A percentile compares a stretch with the other conserved stretches of the same genome.
Evolutionary conservation across 1,139 yeast genomes (phyloP).

Genomic region (Candida sanyaensis): DNA sequence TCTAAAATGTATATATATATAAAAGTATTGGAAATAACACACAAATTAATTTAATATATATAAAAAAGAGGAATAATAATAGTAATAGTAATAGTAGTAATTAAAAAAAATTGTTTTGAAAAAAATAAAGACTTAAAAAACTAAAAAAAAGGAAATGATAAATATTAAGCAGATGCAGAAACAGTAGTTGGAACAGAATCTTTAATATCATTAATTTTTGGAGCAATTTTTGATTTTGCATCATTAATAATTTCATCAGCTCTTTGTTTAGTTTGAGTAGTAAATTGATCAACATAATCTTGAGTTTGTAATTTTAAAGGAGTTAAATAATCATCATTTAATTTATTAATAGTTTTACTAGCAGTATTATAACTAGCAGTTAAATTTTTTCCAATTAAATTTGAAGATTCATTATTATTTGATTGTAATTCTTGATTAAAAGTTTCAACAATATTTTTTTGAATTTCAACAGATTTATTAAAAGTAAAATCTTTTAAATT

Average conservation of each 20-base stretch:
- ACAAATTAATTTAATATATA: too few species aligned
- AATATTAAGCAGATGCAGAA: constrained; percentile 20
- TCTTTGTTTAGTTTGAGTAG: constrained; percentile 34
- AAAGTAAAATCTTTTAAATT: constrained; percentile 29
- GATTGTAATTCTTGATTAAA: constrained; percentile 34
- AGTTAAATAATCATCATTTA: constrained; percentile 39
- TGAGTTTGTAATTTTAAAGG: constrained; percentile 46
- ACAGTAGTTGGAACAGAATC: constrained; percentile 13
- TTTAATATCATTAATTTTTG: constrained; percentile 14
- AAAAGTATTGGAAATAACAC: too few species aligned
- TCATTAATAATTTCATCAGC: constrained; percentile 38
- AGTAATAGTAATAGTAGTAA: too few species aligned
- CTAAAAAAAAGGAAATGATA: too few species aligned
- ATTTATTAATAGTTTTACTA: constrained; percentile 32
- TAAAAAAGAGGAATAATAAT: too few species aligned
- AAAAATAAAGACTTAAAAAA: too few species aligned
- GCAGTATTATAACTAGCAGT: constrained; percentile 41
- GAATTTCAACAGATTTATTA: constrained; percentile 31
- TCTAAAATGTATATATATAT: too few species aligned
- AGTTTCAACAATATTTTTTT: constrained; percentile 34
- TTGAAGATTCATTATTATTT: constrained; percentile 15
- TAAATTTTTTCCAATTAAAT: constrained; percentile 28
- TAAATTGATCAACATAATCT: constrained; percentile 38
- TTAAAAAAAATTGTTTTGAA: too few species aligned
- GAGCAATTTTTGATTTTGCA: constrained; percentile 23